Percentiles rank a stretch among this genome's conserved stretches.
Evolutionary conservation across 1,139 yeast genomes (phyloP).

Genomic region (Geotrichum aggregatum): DNA sequence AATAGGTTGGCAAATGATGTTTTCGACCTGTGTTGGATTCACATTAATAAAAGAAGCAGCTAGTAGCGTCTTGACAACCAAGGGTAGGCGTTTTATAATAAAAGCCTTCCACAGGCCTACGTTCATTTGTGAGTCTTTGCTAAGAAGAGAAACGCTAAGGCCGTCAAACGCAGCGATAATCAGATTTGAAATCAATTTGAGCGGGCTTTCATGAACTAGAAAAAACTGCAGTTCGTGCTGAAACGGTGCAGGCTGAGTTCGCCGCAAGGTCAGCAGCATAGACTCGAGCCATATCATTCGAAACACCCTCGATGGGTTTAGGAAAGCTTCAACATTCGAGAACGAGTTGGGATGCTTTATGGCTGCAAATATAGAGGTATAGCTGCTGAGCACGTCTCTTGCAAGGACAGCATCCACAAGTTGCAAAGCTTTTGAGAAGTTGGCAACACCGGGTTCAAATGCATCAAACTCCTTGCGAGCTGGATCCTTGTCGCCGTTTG

Average conservation of each 20-base stretch:
- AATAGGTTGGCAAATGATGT: constrained; percentile 31
- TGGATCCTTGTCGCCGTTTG: constrained; percentile 9
- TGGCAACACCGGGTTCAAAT: constrained; percentile 12
- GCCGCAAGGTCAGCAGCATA: constrained; percentile 24
- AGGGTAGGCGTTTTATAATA: constrained; percentile 34
- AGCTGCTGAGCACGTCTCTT: constrained; percentile 3
- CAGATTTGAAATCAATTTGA: constrained; percentile 33
- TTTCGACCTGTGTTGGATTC: constrained; percentile 25
- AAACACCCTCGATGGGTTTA: constrained; percentile 29
- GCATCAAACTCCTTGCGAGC: constrained; percentile 12
- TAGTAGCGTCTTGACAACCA: constrained; percentile 26
- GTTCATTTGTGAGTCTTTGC: constrained; percentile 31
- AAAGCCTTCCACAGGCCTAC: constrained; percentile 34
- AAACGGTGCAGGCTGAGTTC: constrained; percentile 30
- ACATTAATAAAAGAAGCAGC: constrained; percentile 18
- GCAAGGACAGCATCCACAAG: constrained; percentile 12
- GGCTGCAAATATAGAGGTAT: constrained; percentile 12
- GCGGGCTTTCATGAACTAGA: constrained; percentile 32
- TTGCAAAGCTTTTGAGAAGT: not conserved
- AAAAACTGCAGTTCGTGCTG: constrained; percentile 31
- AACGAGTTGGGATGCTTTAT: constrained; percentile 16
- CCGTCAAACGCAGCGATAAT: constrained; percentile 39
- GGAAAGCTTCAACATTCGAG: constrained; percentile 11
- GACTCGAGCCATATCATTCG: constrained; percentile 38
- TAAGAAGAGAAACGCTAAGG: constrained; percentile 32